Base-by-base conservation (phyloP, 768 basidiomycete genomes). In the Suillus occidentalis region DNA sequence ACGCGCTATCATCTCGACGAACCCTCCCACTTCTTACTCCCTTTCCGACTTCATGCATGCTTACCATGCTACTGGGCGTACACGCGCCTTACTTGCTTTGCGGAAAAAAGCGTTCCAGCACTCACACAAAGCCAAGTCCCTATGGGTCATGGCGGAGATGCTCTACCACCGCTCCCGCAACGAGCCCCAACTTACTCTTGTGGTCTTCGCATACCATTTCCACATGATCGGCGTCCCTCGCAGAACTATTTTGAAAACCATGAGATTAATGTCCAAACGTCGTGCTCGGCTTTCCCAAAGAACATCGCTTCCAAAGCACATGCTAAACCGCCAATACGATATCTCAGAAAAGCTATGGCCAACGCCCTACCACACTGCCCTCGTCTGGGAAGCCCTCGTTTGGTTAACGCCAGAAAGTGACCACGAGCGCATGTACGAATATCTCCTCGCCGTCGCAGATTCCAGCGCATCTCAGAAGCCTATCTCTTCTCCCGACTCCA, bases 151-250 rank as follows among this genome's bases (percentile, higher is more conserved):
- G 49, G 60, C 75, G n/a, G 63, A 73, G 43, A 76, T 76, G 75
- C 72, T 76, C 6, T 63, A 72, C 47, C 69, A 73, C 61, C 74
- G 72, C 34, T 57, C 66, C 3, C 67, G 68, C 16, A 67, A 39
- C 13, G 66, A 72, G 45, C 60, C 22, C 43, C 22, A 69, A 28
- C 67, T 64, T n/a, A 60, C 69, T 40, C 70, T 87, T 58, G 64
- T 76, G 56, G 75, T 82, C 0, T 91, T 86, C 69, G 72, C 75
- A 14, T 78, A 82, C 7, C 80, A 85, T 61, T 90, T 88, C 68
- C 81, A 80, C 62, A 66, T 80, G 8, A 73, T 80, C 43, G 88
- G 85, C 16, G 76, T 91, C n/a, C 87, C 89, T 0, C 66, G 37
- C 61, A 77, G 42, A 72, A 77, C 70, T 0, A 37, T 74, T 4